phyloP scores from a whole-genome alignment of 306 rosid genomes.

The Rubus idaeus region DNA sequence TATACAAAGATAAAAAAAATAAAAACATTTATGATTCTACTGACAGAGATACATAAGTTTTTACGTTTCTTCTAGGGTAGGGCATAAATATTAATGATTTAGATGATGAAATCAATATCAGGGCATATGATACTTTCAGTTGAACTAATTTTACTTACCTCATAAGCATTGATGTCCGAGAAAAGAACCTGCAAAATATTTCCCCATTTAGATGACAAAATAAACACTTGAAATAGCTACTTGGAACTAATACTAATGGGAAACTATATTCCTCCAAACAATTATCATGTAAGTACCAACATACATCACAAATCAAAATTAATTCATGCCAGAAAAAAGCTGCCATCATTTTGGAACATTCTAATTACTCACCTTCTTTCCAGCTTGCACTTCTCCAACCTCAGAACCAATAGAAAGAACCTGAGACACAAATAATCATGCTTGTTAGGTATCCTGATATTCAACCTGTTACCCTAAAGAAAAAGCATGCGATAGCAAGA shows the following conservation, averaged over 20 bases:
- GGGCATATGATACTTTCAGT: conserved; percentile 7
- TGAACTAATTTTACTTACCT: conserved; percentile 43
- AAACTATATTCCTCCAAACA: neutral
- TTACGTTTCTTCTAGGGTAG: neutral
- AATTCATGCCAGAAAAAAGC: neutral
- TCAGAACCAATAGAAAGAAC: conserved; percentile 76
- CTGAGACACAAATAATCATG: conserved; percentile 42
- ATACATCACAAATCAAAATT: neutral
- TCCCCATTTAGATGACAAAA: conserved; percentile 1
- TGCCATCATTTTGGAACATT: neutral
- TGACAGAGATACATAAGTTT: neutral
- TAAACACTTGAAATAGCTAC: neutral
- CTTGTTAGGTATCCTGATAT: conserved; percentile 5
- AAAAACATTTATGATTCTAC: neutral
- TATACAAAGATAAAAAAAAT: no score
- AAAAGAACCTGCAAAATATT: conserved; percentile 73
- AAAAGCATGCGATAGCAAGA: neutral
- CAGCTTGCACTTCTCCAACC: conserved; percentile 66
- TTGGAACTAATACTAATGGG: neutral
- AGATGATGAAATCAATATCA: neutral
- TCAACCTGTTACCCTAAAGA: neutral
- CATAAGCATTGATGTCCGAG: conserved; percentile 85
- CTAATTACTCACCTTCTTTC: conserved; percentile 60
- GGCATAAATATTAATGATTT: neutral
- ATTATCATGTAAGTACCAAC: neutral